Evolutionary conservation across 306 rosid species (phyloP).

Genomic region (Purshia tridentata): DNA sequence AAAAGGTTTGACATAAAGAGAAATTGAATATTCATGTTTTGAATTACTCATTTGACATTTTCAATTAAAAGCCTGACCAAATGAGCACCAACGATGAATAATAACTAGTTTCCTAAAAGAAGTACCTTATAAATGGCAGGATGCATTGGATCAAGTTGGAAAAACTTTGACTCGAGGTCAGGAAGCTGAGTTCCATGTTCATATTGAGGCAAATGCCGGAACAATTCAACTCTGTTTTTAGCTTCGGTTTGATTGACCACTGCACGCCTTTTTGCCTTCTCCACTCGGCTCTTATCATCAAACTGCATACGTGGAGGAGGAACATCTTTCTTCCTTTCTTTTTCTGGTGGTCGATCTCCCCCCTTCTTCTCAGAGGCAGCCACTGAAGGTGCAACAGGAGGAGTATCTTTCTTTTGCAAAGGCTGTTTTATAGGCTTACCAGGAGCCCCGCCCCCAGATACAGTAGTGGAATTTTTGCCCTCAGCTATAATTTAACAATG

Average conservation of each 20-base stretch:
- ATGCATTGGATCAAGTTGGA: constrained; percentile 70
- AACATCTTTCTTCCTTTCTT: constrained; percentile 82
- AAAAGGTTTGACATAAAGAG: not conserved
- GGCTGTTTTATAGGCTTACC: constrained; percentile 53
- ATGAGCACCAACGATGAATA: not conserved
- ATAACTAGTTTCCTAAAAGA: constrained; percentile 14
- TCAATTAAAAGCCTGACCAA: not conserved
- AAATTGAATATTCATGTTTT: not conserved
- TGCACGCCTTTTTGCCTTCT: constrained; percentile 73
- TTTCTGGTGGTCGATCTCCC: constrained; percentile 55
- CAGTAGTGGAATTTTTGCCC: constrained; percentile 44
- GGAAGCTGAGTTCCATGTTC: constrained; percentile 73
- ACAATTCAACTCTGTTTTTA: constrained; percentile 76
- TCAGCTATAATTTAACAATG: constrained; percentile 36
- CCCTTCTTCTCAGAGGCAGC: constrained; percentile 57
- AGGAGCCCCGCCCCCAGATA: constrained; percentile 30
- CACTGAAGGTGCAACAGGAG: constrained; percentile 38
- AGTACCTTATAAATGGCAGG: constrained; percentile 82
- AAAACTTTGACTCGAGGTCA: constrained; percentile 66
- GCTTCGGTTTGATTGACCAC: constrained; percentile 77
- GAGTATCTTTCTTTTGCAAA: constrained; percentile 50
- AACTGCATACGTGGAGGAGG: constrained; percentile 84
- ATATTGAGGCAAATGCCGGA: constrained; percentile 87
- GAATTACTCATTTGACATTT: not conserved
- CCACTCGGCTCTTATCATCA: constrained; percentile 70